Conservation (phyloP, 129 eudicot species). For the Escallonia rubra region DNA sequence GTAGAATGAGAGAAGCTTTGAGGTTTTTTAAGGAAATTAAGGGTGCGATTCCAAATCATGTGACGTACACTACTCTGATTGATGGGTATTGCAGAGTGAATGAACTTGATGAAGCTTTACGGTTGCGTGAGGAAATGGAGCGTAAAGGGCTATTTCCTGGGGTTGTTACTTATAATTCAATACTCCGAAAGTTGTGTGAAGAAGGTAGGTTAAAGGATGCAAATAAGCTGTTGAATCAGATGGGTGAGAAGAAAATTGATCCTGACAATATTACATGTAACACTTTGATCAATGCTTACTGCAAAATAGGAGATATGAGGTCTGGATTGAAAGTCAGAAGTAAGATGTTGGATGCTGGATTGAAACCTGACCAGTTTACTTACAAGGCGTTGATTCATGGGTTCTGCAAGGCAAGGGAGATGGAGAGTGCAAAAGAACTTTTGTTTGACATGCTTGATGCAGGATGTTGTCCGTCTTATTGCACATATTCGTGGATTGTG, state of each 20-base stretch:
- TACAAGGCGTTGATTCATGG: constrained; percentile 85
- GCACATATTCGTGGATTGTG: constrained; percentile 77
- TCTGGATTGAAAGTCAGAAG: constrained; percentile 66
- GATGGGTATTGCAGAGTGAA: constrained; percentile 79
- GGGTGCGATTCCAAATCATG: constrained; percentile 67
- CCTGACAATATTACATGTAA: constrained; percentile 88
- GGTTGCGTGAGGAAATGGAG: constrained; percentile 60
- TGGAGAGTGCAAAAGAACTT: constrained; percentile 66
- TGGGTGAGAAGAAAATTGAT: constrained; percentile 64
- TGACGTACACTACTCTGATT: constrained; percentile 82
- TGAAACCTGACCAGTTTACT: constrained; percentile 67
- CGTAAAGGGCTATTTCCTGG: constrained; percentile 61
- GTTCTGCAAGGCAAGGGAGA: constrained; percentile 55
- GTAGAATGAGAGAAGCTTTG: constrained; percentile 93
- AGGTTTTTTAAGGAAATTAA: constrained; percentile 72
- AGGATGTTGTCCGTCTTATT: constrained; percentile 69
- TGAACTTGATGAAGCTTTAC: constrained; percentile 53
- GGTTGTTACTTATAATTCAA: constrained; percentile 73
- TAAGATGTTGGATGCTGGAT: constrained; percentile 72
- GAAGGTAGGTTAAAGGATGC: constrained; percentile 81
- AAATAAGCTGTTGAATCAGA: constrained; percentile 66
- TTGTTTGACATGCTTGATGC: constrained; percentile 57
- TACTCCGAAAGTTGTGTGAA: constrained; percentile 75
- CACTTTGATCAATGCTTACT: constrained; percentile 84
- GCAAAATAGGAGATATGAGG: constrained; percentile 87